phyloP scores from a whole-genome alignment of 2,329 filamentous ascomycete species.

The Orbilia quercus region DNA sequence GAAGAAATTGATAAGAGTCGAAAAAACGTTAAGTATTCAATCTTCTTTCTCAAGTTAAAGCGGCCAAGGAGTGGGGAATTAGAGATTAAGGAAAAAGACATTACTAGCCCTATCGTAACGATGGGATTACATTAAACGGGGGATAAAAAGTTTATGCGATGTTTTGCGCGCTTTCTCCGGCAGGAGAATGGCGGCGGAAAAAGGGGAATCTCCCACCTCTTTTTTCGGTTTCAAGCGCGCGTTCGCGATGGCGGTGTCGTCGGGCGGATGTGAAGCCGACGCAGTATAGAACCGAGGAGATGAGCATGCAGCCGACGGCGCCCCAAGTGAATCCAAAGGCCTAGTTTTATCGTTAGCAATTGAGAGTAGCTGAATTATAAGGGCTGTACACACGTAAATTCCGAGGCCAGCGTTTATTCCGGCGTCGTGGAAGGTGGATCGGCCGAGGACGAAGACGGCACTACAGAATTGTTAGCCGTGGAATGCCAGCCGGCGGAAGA shows the following conservation, averaged over 20 bases:
- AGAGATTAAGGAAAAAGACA: constrained; percentile 29
- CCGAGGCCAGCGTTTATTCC: constrained; percentile 73
- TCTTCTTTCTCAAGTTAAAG: constrained; percentile 1
- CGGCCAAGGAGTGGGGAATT: constrained; percentile 16
- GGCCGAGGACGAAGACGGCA: constrained; percentile 74
- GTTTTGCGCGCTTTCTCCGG: constrained; percentile 39
- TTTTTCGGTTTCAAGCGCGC: constrained; percentile 45
- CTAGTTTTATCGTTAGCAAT: constrained; percentile 61
- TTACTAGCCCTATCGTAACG: constrained; percentile 6
- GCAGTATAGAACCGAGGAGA: constrained; percentile 76
- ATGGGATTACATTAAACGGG: constrained; percentile 17
- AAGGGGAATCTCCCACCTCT: constrained; percentile 53
- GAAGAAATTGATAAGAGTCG: constrained; percentile 23
- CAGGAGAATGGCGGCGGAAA: constrained; percentile 43
- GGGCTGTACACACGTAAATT: constrained; percentile 56
- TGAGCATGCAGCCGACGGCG: constrained; percentile 73
- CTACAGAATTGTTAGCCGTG: constrained; percentile 63
- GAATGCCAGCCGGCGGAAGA: constrained; percentile 19
- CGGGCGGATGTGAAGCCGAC: constrained; percentile 65
- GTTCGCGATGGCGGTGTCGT: constrained; percentile 61
- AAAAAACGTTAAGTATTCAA: constrained; percentile 47
- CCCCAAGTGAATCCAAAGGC: constrained; percentile 83
- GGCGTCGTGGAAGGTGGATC: constrained; percentile 72
- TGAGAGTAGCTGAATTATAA: neutral
- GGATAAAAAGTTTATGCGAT: constrained; percentile 17